Conservation (phyloP, 2,329 filamentous ascomycete genomes). For the Fusarium musae region DNA sequence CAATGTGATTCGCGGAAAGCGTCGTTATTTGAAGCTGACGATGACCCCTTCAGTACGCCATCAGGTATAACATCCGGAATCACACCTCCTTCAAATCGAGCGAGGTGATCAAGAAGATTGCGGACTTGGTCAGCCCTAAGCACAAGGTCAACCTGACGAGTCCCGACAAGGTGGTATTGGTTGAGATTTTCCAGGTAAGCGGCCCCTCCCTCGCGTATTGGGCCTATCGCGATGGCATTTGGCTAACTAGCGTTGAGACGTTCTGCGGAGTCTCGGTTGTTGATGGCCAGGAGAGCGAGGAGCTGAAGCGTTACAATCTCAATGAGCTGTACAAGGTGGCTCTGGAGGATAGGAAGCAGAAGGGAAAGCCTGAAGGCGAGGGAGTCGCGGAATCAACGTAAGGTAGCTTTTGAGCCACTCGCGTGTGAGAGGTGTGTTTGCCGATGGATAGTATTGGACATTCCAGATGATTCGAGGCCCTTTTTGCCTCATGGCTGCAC, state of each 20-base stretch:
- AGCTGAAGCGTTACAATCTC: conserved; percentile 80
- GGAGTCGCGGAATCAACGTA: conserved; percentile 33
- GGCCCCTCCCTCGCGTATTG: conserved; percentile 28
- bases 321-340: conserved; percentile 72
- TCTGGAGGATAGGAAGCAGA: conserved; percentile 30
- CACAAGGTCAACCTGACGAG: conserved; percentile 82
- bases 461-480: conserved; percentile 10
- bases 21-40: conserved; percentile 28
- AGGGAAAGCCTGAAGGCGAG: conserved; percentile 30
- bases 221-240: conserved; percentile 28
- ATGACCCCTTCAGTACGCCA: conserved; percentile 73
- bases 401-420: conserved; percentile 14
- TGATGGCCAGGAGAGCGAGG: conserved; percentile 74
- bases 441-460: conserved; percentile 7
- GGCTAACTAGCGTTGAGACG: conserved; percentile 61
- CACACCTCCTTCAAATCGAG: conserved; percentile 75
- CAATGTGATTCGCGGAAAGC: conserved; percentile 5
- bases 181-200: conserved; percentile 82
- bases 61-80: conserved; percentile 80
- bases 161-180: conserved; percentile 82
- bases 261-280: conserved; percentile 85
- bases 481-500: conserved; percentile 14
- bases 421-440: conserved; percentile 12
- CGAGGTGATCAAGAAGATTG: conserved; percentile 76
- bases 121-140: conserved; percentile 69